Conservation (phyloP, 2,329 filamentous ascomycete genomes). For the Bipolaris gigantea region DNA sequence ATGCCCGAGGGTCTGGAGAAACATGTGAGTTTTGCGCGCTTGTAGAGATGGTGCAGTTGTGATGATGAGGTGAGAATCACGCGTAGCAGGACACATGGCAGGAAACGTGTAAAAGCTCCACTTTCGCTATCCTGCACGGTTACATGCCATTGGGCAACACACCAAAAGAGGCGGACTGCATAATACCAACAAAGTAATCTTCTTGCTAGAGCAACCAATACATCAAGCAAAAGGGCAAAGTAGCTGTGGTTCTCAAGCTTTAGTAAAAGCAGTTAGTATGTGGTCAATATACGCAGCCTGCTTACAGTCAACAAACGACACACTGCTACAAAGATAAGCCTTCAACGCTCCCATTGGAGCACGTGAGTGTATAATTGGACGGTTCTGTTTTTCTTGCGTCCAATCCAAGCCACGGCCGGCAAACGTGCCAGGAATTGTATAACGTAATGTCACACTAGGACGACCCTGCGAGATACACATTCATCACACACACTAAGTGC, state of each 20-base stretch:
- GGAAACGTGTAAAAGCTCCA: constrained; percentile 10
- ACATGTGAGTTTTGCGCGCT: constrained; percentile 3
- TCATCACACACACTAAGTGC: background rate
- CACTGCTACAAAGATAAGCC: background rate
- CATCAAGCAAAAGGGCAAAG: constrained; percentile 4
- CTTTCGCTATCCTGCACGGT: constrained; percentile 7
- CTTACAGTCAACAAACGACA: background rate
- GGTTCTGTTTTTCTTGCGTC: constrained; percentile 2
- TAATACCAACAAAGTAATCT: background rate
- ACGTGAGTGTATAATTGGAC: background rate
- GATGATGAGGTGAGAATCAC: constrained; percentile 13
- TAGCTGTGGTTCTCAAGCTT: background rate
- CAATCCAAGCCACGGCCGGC: constrained; percentile 1
- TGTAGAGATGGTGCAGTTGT: constrained; percentile 3
- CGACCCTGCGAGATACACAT: background rate
- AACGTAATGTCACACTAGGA: background rate
- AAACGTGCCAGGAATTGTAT: constrained; percentile 1
- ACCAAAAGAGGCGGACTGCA: constrained; percentile 1
- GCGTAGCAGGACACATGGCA: constrained; percentile 13
- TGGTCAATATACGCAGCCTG: background rate
- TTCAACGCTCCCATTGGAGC: background rate
- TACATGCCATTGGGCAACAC: constrained; percentile 9
- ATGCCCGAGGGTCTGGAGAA: constrained; percentile 1
- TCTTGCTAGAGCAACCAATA: constrained; percentile 1
- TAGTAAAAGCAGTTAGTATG: background rate